phyloP scores from a whole-genome alignment of 2,329 filamentous ascomycete species.

The Exophiala aquamarina region DNA sequence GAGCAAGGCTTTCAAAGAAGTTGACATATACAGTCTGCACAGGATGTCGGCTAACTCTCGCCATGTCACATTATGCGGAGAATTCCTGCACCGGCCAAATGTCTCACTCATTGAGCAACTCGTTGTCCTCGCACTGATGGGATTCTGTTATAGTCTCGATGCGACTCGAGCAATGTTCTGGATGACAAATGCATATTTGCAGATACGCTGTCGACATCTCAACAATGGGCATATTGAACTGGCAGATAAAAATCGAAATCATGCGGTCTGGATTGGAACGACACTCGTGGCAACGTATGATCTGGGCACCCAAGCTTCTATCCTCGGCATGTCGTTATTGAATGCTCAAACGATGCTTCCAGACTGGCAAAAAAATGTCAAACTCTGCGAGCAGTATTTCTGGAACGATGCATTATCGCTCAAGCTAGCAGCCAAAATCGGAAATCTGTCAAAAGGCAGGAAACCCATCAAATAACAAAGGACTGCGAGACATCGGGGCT shows the following conservation, averaged over 20 bases:
- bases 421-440: slow-evolving; percentile 12
- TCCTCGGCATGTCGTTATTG: slow-evolving; percentile 7
- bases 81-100: slow-evolving; percentile 12
- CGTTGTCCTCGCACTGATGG: slow-evolving; percentile 10
- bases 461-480: no score
- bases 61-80: slow-evolving; percentile 14
- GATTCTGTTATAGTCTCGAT: slow-evolving; percentile 16
- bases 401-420: slow-evolving; percentile 18
- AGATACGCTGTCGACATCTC: slow-evolving; percentile 12
- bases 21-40: slow-evolving; percentile 9
- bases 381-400: slow-evolving; percentile 11
- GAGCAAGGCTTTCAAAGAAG: slow-evolving; percentile 7
- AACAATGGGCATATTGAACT: slow-evolving; percentile 10
- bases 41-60: slow-evolving; percentile 8
- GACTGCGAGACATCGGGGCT: no score
- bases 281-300: slow-evolving; percentile 14
- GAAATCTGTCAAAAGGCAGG: background rate
- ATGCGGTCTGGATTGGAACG: slow-evolving; percentile 12
- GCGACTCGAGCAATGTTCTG: slow-evolving; percentile 14
- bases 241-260: slow-evolving; percentile 10
- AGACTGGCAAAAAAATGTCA: slow-evolving; percentile 17
- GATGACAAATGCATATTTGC: slow-evolving; percentile 13
- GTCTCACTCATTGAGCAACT: slow-evolving; percentile 15
- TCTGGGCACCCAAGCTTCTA: slow-evolving; percentile 4
- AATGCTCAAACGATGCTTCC: slow-evolving; percentile 6